phyloP scores from a whole-genome alignment of 176 grass and related monocot species.

The Musa troglodytarum region DNA sequence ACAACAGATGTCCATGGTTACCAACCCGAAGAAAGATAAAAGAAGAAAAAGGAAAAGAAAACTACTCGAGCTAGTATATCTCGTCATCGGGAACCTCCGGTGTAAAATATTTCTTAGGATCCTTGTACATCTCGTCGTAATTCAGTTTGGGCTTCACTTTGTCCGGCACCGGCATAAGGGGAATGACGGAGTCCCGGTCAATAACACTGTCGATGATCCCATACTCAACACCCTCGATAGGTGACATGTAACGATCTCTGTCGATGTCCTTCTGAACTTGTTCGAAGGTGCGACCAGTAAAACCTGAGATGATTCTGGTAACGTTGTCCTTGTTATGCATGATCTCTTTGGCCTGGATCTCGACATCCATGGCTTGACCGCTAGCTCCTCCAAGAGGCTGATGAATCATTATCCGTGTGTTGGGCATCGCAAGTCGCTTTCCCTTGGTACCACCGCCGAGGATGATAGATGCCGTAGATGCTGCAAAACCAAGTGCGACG shows the following conservation, averaged over 20 bases:
- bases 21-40: background rate
- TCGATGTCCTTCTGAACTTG: slow-evolving; percentile 90
- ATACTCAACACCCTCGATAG: slow-evolving; percentile 79
- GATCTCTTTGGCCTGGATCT: slow-evolving; percentile 75
- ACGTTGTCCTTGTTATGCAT: slow-evolving; percentile 72
- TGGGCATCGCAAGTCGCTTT: slow-evolving; percentile 93
- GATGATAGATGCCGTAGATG: slow-evolving; percentile 75
- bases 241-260: slow-evolving; percentile 82
- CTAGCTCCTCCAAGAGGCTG: slow-evolving; percentile 76
- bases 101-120: slow-evolving; percentile 63
- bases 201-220: slow-evolving; percentile 81
- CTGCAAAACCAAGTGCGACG: slow-evolving; percentile 64
- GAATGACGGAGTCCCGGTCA: slow-evolving; percentile 61
- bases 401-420: slow-evolving; percentile 89
- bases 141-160: slow-evolving; percentile 54
- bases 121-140: slow-evolving; percentile 51
- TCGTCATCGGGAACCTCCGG: slow-evolving; percentile 82
- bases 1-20: background rate
- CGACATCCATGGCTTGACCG: slow-evolving; percentile 58
- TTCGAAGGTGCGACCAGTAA: slow-evolving; percentile 45
- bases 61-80: slow-evolving; percentile 43
- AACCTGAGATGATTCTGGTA: slow-evolving; percentile 46
- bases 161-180: slow-evolving; percentile 46
- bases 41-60: background rate
- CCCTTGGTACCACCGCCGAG: slow-evolving; percentile 83